These are phyloP conservation scores for Zymoseptoria passerinii DNA, from an alignment of 2,329 filamentous ascomycete genomes.

Conservation along the genomic window DNA sequence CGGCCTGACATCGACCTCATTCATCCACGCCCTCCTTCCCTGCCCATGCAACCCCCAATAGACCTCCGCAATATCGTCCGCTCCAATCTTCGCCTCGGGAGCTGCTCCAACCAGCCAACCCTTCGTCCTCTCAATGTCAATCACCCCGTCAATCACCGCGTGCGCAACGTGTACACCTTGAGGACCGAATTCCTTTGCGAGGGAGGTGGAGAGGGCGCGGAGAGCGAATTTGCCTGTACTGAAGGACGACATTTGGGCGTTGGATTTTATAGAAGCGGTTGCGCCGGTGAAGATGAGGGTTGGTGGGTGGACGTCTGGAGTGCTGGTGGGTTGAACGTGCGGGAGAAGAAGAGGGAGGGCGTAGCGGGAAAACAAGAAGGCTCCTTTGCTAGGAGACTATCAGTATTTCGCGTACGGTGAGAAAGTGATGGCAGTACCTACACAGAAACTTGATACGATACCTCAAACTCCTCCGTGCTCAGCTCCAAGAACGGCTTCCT, in stretches of 20 bases:
- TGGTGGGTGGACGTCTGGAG: slow-evolving; percentile 55
- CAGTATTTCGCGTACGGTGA: background rate
- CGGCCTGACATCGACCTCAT: slow-evolving; percentile 72
- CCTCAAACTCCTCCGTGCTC: slow-evolving; percentile 49
- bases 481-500: slow-evolving; percentile 55
- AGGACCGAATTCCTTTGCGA: slow-evolving; percentile 77
- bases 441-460: slow-evolving; percentile 44
- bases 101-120: slow-evolving; percentile 48
- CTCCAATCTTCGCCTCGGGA: slow-evolving; percentile 60
- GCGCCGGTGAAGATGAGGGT: slow-evolving; percentile 81
- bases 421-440: slow-evolving; percentile 24
- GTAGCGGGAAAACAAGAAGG: slow-evolving; percentile 67
- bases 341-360: slow-evolving; percentile 63
- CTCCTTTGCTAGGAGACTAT: slow-evolving; percentile 47
- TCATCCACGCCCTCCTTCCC: slow-evolving; percentile 68
- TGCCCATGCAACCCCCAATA: slow-evolving; percentile 83
- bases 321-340: slow-evolving; percentile 40
- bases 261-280: slow-evolving; percentile 69
- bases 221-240: slow-evolving; percentile 73
- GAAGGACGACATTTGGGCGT: slow-evolving; percentile 61
- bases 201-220: slow-evolving; percentile 62
- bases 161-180: slow-evolving; percentile 77
- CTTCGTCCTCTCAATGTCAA: slow-evolving; percentile 68
- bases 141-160: slow-evolving; percentile 67
- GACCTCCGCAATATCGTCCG: slow-evolving; percentile 77